These are phyloP conservation scores for Agrocybe praecox DNA, from an alignment of 768 basidiomycete species.

Conservation along the genomic window DNA sequence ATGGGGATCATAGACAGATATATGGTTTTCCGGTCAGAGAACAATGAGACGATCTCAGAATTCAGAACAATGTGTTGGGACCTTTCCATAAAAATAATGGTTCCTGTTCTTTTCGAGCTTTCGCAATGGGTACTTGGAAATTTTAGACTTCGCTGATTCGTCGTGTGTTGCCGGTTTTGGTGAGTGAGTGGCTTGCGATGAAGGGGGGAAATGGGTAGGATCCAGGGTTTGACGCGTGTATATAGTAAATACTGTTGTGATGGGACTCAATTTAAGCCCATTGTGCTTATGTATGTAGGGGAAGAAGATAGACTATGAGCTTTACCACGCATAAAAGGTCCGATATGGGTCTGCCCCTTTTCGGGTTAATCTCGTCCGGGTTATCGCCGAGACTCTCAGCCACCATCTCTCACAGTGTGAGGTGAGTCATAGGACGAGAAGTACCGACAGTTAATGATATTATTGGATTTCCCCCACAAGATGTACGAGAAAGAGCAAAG, in stretches of 20 bases:
- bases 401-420: background rate
- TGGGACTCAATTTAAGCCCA: slow-evolving; percentile 10
- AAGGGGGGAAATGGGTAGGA: background rate
- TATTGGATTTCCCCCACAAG: no score
- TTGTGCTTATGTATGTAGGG: slow-evolving; percentile 10
- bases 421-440: background rate
- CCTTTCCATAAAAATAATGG: no score
- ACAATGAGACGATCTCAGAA: no score
- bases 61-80: no score
- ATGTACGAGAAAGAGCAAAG: no score
- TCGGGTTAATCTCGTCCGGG: slow-evolving; percentile 8
- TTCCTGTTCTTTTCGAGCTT: no score
- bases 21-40: no score
- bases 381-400: background rate
- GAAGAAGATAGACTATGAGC: background rate
- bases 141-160: no score
- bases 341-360: slow-evolving; percentile 9
- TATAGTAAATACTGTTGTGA: slow-evolving; percentile 2
- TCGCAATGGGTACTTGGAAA: no score
- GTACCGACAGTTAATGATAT: no score
- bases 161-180: no score
- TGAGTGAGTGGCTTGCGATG: background rate
- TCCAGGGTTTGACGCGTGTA: slow-evolving; percentile 4
- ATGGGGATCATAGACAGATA: no score
- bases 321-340: slow-evolving; percentile 10